These are phyloP conservation scores for Eucalyptus curtisii DNA, from an alignment of 345 rosid species.

Conservation along the genomic window DNA sequence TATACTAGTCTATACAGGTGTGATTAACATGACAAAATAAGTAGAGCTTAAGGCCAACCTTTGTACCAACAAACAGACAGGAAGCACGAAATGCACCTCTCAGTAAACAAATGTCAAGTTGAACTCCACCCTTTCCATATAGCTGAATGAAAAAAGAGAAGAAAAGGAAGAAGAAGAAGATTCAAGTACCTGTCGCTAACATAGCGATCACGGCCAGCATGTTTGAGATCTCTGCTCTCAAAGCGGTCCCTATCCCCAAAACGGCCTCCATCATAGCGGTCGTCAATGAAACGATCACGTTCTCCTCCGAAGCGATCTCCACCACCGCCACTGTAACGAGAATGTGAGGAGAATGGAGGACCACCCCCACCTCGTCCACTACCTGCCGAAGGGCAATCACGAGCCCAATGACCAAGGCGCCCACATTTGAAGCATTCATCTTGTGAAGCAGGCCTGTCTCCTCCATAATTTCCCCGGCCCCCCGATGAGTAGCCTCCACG, in stretches of 20 bases:
- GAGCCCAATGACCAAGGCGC: slow-evolving; percentile 93
- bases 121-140: neutral
- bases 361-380: slow-evolving; percentile 69
- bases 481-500: slow-evolving; percentile 74
- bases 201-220: slow-evolving; percentile 67
- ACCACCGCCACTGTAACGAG: slow-evolving; percentile 65
- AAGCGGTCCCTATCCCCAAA: slow-evolving; percentile 77
- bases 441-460: slow-evolving; percentile 65
- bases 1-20: neutral
- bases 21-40: neutral
- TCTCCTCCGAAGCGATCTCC: slow-evolving; percentile 72
- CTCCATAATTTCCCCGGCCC: slow-evolving; percentile 52
- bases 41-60: neutral
- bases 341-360: slow-evolving; percentile 63
- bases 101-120: neutral
- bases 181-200: slow-evolving; percentile 56
- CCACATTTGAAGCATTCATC: slow-evolving; percentile 99
- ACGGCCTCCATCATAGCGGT: slow-evolving; percentile 83
- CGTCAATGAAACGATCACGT: slow-evolving; percentile 85
- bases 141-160: neutral
- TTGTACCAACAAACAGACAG: neutral
- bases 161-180: neutral
- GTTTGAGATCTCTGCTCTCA: slow-evolving; percentile 58
- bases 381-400: slow-evolving; percentile 86
- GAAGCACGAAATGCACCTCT: neutral